Base-by-base conservation (phyloP, 2,329 filamentous ascomycete species). In the Reticulascus tulasneorum region DNA sequence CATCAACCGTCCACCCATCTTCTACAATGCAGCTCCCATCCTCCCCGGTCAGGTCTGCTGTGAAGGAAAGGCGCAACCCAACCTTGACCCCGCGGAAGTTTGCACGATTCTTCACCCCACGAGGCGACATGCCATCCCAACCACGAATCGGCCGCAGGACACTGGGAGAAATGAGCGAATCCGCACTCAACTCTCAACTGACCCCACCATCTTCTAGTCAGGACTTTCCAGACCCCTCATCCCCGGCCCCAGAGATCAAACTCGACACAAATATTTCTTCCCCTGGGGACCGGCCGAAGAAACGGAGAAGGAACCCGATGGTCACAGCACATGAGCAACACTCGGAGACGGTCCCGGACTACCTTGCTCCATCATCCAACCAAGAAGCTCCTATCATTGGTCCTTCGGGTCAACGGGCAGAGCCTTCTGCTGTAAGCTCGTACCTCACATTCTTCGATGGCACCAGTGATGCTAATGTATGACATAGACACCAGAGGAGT, bases 51-150 rank as follows among this genome's bases (percentile, higher is more conserved):
- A 23, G 44, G 2, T 35, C 48, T 5, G 32, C 29, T 13, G 54
- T 51, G 42, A 75, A 73, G 47, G 69, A 73, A 49, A 62, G 60
- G 44, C 63, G 68, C 13, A 63, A 68, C 38, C 67, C 73, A 4
- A 74, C 71, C 23, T 67, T 77, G 34, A 77, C 73, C 4, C 73
- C 73, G 37, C 59, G 71, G 45, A 75, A 72, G 49, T 77, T 77
- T 43, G 61, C 51, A 22, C 61, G 63, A 18, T 76, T 77, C 61
- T 77, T 76, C 44, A 71, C 71, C 9, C 72, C 71, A 13, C 63
- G 69, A 16, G 61, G 63, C 11, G 56, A 62, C 33, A 59, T 64
- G 19, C 58, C 62, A 3, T 52, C 58, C 10, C 49, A 59, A 22
- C 56, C 55, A 13, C 66, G 59, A 36, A 56, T 61, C 6, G 63